These are phyloP conservation scores for Phytophthora pini DNA, from an alignment of 352 stramenopile genomes.

Conservation along the genomic window DNA sequence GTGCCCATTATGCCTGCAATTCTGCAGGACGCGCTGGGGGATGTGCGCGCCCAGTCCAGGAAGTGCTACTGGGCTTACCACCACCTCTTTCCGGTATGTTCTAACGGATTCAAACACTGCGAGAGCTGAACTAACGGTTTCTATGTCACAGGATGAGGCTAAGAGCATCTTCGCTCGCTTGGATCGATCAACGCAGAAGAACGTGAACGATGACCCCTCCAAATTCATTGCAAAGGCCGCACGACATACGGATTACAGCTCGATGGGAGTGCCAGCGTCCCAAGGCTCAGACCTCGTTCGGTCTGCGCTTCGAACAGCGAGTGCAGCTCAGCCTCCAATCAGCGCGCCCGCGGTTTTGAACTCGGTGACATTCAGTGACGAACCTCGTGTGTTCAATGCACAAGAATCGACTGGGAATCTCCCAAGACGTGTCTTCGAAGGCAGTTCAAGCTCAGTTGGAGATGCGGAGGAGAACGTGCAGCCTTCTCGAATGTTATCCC, in stretches of 20 bases:
- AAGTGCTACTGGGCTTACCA: constrained; percentile 87
- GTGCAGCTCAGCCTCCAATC: constrained; percentile 17
- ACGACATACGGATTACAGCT: constrained; percentile 20
- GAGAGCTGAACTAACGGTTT: constrained; percentile 5
- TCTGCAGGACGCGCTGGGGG: constrained; percentile 69
- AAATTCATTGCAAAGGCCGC: constrained; percentile 31
- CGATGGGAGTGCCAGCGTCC: constrained; percentile 5
- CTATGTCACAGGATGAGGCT: constrained; percentile 47
- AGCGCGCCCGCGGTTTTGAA: constrained; percentile 14
- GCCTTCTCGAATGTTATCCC: constrained; percentile 45
- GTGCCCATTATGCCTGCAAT: constrained; percentile 62
- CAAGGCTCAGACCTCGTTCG: constrained; percentile 16
- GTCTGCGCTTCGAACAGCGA: constrained; percentile 16
- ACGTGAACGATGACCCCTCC: constrained; percentile 53
- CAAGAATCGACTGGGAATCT: constrained; percentile 28
- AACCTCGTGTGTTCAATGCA: constrained; percentile 8
- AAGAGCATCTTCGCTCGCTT: constrained; percentile 60
- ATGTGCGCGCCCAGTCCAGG: constrained; percentile 78
- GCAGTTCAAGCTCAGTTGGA: constrained; percentile 14
- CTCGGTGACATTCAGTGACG: constrained; percentile 25
- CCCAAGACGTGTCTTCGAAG: constrained; percentile 34
- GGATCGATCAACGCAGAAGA: constrained; percentile 74
- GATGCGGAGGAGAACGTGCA: constrained; percentile 23
- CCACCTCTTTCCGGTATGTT: constrained; percentile 60
- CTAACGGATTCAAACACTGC: background rate